Evolutionary conservation across 768 basidiomycete genomes (phyloP), one percentile per base, ranked within the genome.

Genomic region (Suillus sp.): DNA sequence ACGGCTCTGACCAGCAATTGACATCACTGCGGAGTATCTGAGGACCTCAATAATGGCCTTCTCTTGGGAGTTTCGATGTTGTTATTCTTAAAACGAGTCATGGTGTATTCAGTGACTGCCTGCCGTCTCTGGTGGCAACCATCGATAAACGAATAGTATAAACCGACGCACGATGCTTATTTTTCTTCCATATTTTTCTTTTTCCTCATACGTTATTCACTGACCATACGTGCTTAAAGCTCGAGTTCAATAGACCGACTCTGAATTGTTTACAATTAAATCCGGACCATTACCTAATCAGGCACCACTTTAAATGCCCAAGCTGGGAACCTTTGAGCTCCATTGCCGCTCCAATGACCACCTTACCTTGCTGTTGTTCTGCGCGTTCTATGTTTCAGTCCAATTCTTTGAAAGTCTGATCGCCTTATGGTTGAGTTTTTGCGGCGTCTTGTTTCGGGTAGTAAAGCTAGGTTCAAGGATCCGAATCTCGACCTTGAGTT

Each of bases 401-500:
- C 20, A 18, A 50, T 51, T 27, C 16, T 2, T 27, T 18, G 11
- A 57, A 16, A 4, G n/a, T 37, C 18, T 27, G 48, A 61, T 53
- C 18, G 18, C 22, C 34, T 62, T 42, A 90, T 91, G 87, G 73
- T 85, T 34, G 84, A 89, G 74, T 87, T 84, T 66, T 79, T 92
- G 16, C 84, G 88, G 13, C 84, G 89, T 14, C 71, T 94, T 2
- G 92, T 95, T 2, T 93, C 91, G n/a, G 92, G 93, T 1, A 80
- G 83, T 56, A 96, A 93, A 70, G 86, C 91, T 5, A 81, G 94
- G 18, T 92, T 88, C 76, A 86, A 81, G 62, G 92, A 95, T 72
- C 79, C 78, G 8, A 77, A 82, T 2, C 83, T 91, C 51, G 78
- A 86, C 63, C 75, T 93, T 42, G 92, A 94, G 65, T 82, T 95